Percentiles rank a stretch among this genome's conserved stretches.
Conservation (phyloP, 306 rosid genomes). For the Betula pendula region DNA sequence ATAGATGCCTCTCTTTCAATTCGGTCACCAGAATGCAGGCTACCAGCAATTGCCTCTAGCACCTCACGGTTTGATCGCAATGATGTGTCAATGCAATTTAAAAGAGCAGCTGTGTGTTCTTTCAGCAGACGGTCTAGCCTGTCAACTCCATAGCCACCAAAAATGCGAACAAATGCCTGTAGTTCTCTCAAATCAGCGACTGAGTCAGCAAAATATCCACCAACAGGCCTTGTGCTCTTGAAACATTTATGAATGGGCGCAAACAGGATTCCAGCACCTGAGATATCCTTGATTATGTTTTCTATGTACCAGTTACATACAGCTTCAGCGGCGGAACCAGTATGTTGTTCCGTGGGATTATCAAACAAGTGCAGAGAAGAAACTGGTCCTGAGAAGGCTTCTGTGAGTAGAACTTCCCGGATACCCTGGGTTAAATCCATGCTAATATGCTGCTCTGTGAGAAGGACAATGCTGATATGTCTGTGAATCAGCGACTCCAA, state of each 20-base stretch:
- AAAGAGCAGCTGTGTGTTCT: slow-evolving; percentile 98
- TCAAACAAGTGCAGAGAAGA: slow-evolving; percentile 90
- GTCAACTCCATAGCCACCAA: slow-evolving; percentile 98
- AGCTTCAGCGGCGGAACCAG: slow-evolving; percentile 88
- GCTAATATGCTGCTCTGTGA: slow-evolving; percentile 98
- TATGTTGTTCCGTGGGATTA: slow-evolving; percentile 78
- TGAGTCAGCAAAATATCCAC: slow-evolving; percentile 98
- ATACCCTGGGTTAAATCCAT: slow-evolving; percentile 96
- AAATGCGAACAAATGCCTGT: slow-evolving; percentile 82
- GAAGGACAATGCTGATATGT: slow-evolving; percentile 84
- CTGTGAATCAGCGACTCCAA: slow-evolving; percentile 80
- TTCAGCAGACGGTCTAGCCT: slow-evolving; percentile 88
- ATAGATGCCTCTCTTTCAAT: slow-evolving; percentile 81
- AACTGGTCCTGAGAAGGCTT: slow-evolving; percentile 94
- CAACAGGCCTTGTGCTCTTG: slow-evolving; percentile 97
- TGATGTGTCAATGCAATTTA: slow-evolving; percentile 92
- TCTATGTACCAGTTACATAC: slow-evolving; percentile 97
- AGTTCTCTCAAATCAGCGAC: slow-evolving; percentile 86
- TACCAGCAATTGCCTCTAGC: slow-evolving; percentile 77
- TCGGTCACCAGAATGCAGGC: slow-evolving; percentile 90
- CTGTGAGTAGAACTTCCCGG: slow-evolving; percentile 87
- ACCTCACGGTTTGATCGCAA: slow-evolving; percentile 85
- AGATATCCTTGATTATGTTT: slow-evolving; percentile 82
- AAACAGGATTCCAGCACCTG: slow-evolving; percentile 95
- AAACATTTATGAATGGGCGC: slow-evolving; percentile 89